These are phyloP conservation scores for Pseudogymnoascus sp. DNA, from an alignment of 2,329 filamentous ascomycete genomes.

Conservation along the genomic window DNA sequence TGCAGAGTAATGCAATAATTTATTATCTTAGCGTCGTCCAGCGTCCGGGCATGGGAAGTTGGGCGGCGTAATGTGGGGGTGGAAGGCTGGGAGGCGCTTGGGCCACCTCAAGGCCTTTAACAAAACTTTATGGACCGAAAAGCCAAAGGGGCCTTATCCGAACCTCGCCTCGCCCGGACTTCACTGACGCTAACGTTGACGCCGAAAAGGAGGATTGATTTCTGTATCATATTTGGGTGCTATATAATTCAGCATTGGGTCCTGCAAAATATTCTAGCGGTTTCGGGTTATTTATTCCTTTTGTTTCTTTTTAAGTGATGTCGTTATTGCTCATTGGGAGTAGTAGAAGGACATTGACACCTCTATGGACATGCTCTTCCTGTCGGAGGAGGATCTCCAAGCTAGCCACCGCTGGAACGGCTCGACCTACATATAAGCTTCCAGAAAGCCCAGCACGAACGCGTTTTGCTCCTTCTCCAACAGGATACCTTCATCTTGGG, in stretches of 20 bases:
- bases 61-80: slow-evolving; percentile 2
- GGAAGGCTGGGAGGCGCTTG: slow-evolving; percentile 4
- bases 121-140: neutral
- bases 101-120: neutral
- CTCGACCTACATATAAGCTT: slow-evolving; percentile 19
- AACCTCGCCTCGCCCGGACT: neutral
- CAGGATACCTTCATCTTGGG: slow-evolving; percentile 85
- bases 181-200: neutral
- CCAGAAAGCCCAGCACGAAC: slow-evolving; percentile 59
- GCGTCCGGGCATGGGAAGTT: neutral
- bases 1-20: slow-evolving; percentile 7
- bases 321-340: slow-evolving; percentile 14
- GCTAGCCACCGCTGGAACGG: slow-evolving; percentile 3
- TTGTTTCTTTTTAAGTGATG: neutral
- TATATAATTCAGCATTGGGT: neutral
- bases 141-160: neutral
- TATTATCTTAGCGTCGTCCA: slow-evolving; percentile 10
- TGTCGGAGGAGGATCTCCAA: slow-evolving; percentile 13
- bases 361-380: slow-evolving; percentile 21
- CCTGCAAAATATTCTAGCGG: neutral
- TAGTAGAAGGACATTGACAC: slow-evolving; percentile 11
- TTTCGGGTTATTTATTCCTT: neutral
- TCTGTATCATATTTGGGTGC: neutral
- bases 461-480: slow-evolving; percentile 91
- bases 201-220: neutral